Evolutionary conservation across 345 rosid genomes (phyloP).

Genomic region (Eutrema heterophyllum): DNA sequence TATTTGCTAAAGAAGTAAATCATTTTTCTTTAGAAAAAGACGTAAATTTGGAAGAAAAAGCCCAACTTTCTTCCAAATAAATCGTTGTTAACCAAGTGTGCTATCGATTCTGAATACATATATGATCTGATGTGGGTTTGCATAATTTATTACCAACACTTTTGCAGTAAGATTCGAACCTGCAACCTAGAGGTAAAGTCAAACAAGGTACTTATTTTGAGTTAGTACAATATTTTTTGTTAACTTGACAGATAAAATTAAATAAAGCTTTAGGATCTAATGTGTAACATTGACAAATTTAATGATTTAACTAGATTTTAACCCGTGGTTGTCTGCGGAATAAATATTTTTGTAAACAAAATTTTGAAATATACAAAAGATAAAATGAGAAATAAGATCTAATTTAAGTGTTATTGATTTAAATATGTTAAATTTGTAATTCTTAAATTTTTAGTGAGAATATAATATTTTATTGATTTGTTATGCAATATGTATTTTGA

Average conservation of each 20-base stretch:
- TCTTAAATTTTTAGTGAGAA: no score
- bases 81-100: background rate
- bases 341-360: no score
- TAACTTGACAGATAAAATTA: background rate
- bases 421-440: no score
- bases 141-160: background rate
- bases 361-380: no score
- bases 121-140: background rate
- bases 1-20: background rate
- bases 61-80: background rate
- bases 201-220: background rate
- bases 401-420: no score
- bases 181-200: background rate
- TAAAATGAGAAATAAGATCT: no score
- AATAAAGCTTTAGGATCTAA: background rate
- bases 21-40: background rate
- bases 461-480: no score
- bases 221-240: background rate
- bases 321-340: fast-evolving
- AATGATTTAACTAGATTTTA: background rate
- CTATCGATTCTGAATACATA: background rate
- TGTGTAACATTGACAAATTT: slow-evolving; percentile 18
- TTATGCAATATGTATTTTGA: no score
- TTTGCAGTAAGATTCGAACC: background rate
- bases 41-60: background rate